phyloP scores from a whole-genome alignment of 345 rosid species.

The Eucalyptus albens region DNA sequence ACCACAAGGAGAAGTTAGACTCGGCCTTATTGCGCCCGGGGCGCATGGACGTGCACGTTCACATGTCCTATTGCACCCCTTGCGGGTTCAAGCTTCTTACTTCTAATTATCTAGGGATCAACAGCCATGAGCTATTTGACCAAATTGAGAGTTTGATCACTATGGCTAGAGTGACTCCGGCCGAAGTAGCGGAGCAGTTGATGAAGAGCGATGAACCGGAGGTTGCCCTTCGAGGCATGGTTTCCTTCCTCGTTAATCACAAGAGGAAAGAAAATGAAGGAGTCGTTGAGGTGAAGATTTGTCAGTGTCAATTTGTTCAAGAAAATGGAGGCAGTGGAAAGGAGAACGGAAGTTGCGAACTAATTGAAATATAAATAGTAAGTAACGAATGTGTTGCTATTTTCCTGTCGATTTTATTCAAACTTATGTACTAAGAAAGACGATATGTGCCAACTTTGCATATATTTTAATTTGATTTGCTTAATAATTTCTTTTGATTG shows the following conservation, averaged over 20 bases:
- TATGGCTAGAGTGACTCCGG: constrained; percentile 19
- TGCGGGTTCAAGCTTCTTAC: constrained; percentile 41
- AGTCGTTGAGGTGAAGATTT: neutral
- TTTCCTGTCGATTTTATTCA: neutral
- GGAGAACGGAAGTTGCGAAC: neutral
- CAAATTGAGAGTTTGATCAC: constrained; percentile 15
- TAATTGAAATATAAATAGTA: neutral
- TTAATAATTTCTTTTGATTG: neutral
- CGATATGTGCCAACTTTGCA: neutral
- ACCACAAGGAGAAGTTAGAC: constrained; percentile 65
- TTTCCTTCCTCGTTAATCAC: constrained; percentile 16
- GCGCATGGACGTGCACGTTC: constrained; percentile 77
- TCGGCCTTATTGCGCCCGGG: constrained; percentile 66
- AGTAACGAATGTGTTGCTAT: no score
- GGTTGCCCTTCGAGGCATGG: constrained; percentile 4
- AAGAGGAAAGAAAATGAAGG: neutral
- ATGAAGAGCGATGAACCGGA: constrained; percentile 27
- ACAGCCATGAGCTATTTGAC: constrained; percentile 2
- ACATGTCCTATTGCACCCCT: constrained; percentile 59
- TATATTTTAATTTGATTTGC: neutral
- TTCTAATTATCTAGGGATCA: constrained; percentile 25
- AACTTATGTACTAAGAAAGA: neutral
- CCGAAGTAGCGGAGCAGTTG: constrained; percentile 35
- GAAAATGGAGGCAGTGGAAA: neutral
- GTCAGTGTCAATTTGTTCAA: neutral